Conservation (phyloP, 306 rosid species). For the Vigna radiata region DNA sequence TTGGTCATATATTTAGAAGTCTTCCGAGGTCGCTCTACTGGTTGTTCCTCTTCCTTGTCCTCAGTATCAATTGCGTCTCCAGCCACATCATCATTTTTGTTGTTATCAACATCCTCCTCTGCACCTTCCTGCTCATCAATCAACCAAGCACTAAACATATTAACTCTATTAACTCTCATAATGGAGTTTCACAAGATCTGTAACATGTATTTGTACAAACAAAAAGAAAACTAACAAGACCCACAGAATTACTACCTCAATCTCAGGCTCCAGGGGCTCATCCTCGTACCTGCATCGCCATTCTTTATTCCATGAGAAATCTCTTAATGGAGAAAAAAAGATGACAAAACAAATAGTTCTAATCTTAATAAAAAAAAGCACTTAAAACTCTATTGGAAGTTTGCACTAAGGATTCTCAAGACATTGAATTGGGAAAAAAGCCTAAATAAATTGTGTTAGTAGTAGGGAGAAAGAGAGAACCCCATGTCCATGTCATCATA, state of each 20-base stretch:
- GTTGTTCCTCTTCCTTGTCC: slow-evolving; percentile 62
- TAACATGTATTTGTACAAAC: background rate
- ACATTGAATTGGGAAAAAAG: background rate
- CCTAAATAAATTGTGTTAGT: background rate
- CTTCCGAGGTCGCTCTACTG: slow-evolving; percentile 69
- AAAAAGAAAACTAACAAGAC: background rate
- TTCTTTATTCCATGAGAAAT: slow-evolving; percentile 5
- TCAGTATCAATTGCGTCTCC: slow-evolving; percentile 69
- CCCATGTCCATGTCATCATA: slow-evolving; percentile 55
- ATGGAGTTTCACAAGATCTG: background rate
- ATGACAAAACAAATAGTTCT: background rate
- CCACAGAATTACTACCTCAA: slow-evolving; percentile 62
- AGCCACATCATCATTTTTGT: slow-evolving; percentile 62
- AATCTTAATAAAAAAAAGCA: background rate
- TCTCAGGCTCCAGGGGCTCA: slow-evolving; percentile 88
- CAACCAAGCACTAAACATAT: slow-evolving; percentile 34
- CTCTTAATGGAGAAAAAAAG: background rate
- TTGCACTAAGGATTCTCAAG: background rate
- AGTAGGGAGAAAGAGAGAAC: slow-evolving; percentile 24
- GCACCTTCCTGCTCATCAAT: slow-evolving; percentile 77
- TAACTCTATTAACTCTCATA: slow-evolving; percentile 36
- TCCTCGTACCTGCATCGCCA: slow-evolving; percentile 72
- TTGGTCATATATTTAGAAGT: slow-evolving; percentile 93
- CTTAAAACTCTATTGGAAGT: background rate
- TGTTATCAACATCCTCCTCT: slow-evolving; percentile 81